Base-by-base conservation (phyloP, 495 filamentous ascomycete genomes). In the Penicillium flavigenum region DNA sequence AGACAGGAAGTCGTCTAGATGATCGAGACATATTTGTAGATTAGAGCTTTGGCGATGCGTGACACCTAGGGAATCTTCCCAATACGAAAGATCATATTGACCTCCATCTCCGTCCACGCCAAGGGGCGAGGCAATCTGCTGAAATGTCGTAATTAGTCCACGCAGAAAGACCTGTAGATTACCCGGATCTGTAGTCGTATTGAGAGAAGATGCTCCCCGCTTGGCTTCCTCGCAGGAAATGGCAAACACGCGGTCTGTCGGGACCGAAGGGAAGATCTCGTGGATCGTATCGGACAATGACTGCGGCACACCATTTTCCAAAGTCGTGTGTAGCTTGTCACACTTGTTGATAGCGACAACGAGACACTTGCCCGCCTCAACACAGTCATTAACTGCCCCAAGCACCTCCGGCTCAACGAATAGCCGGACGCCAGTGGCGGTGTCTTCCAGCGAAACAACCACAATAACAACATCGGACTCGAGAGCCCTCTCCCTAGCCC, bases 381-480 rank as follows among this genome's bases (percentile, higher is more conserved):
- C 73, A 44, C 81, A 84, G 53, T 83, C 75, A 46, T 77, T 76
- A 10, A 83, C 79, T 6, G 84, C 80, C 43, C 76, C 77, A 8
- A 82, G 62, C 36, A 90, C 83, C 62, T 86, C 84, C 14, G 74
- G 74, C 56, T 87, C 83, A 17, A 86, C 70, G 7, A 65, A 66
- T 19, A 86, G 58, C 39, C 46, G 54, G 34, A 69, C 71, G 16
- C 60, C 68, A 16, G 64, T 59, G 8, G 60, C 61, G 22, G 56
- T 60, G 24, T 69, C 61, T 62, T 93, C 88, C 32, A 94, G 62
- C 11, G 89, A 88, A 17, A 88, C 71, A 31, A 99, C 82, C 38
- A 89, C 87, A 52, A 98, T 81, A 39, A 97, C 85, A 17, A 98
- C 83, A 72, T 98, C 90, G 31, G 92, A 93, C 47, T 90, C 85